Conservation (phyloP, 2,329 filamentous ascomycete genomes). For the Curvularia eragrostidis region DNA sequence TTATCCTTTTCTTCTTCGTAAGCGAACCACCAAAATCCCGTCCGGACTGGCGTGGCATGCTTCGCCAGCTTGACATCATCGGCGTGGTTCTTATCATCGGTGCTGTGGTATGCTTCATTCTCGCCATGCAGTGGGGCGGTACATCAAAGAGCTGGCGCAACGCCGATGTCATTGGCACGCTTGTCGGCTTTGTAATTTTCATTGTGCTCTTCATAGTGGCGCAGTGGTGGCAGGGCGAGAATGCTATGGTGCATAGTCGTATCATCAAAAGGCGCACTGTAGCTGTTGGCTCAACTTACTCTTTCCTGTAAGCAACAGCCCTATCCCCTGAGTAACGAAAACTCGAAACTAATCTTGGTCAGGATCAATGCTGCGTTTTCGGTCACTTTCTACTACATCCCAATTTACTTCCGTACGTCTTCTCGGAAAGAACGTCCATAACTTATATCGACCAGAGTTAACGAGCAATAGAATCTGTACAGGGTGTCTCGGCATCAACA, state of each 20-base stretch:
- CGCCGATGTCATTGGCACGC: conserved; percentile 53
- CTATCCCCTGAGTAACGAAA: background rate
- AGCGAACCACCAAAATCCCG: conserved; percentile 26
- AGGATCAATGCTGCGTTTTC: conserved; percentile 40
- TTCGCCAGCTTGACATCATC: conserved; percentile 55
- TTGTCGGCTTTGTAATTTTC: conserved; percentile 55
- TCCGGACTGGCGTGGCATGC: conserved; percentile 43
- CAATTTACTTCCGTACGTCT: conserved; percentile 59
- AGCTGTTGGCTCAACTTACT: conserved; percentile 43
- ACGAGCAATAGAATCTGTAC: background rate
- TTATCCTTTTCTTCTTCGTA: conserved; percentile 44
- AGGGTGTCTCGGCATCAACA: conserved; percentile 41
- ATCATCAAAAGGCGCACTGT: conserved; percentile 51
- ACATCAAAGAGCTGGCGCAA: conserved; percentile 36
- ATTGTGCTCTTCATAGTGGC: conserved; percentile 43
- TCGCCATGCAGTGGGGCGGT: conserved; percentile 57
- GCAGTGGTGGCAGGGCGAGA: conserved; percentile 51
- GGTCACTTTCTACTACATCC: conserved; percentile 54
- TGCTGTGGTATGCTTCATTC: conserved; percentile 51
- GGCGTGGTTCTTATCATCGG: conserved; percentile 53
- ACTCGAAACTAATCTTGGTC: background rate
- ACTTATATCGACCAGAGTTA: background rate
- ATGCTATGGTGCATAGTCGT: conserved; percentile 50
- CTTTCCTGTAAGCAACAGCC: conserved; percentile 37
- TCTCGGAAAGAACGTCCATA: background rate